Conservation (phyloP, 345 rosid species). For the Syzygium aromaticum region DNA sequence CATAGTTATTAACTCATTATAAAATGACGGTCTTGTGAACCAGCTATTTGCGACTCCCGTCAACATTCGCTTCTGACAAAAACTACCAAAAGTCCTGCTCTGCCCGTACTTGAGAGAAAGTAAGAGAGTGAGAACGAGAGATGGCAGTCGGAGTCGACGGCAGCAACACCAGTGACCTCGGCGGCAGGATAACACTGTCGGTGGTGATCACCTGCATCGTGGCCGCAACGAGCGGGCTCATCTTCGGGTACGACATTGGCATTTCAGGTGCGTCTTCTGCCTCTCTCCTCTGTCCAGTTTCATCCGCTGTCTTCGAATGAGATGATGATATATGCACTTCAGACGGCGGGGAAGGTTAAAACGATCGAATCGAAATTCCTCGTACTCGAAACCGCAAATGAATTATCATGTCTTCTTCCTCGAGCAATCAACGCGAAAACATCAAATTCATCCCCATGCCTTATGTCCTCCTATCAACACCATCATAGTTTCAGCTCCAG, state of each 20-base stretch:
- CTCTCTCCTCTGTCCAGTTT: not conserved
- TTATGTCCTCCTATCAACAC: not conserved
- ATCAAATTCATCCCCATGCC: not conserved
- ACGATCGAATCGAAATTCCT: no score
- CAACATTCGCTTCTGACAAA: not conserved
- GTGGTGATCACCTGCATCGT: constrained; percentile 65
- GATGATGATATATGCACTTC: no score
- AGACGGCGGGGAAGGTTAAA: no score
- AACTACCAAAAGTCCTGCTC: not conserved
- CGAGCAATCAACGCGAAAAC: not conserved
- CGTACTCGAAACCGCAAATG: no score
- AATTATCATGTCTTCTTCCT: not conserved
- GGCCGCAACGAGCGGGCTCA: constrained; percentile 71
- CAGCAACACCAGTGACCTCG: constrained; percentile 6
- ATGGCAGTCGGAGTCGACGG: constrained; percentile 45
- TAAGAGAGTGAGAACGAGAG: not conserved
- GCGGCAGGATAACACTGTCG: constrained; percentile 36
- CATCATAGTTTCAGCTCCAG: not conserved
- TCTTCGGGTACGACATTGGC: constrained; percentile 79
- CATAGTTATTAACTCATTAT: not conserved
- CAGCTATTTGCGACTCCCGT: not conserved
- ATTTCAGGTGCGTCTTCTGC: constrained; percentile 40
- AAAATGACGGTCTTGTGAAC: not conserved
- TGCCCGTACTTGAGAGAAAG: not conserved
- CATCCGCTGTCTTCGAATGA: not conserved